Evolutionary conservation across 2,329 filamentous ascomycete species (phyloP).

Genomic region (Sodiomyces alkalinus): DNA sequence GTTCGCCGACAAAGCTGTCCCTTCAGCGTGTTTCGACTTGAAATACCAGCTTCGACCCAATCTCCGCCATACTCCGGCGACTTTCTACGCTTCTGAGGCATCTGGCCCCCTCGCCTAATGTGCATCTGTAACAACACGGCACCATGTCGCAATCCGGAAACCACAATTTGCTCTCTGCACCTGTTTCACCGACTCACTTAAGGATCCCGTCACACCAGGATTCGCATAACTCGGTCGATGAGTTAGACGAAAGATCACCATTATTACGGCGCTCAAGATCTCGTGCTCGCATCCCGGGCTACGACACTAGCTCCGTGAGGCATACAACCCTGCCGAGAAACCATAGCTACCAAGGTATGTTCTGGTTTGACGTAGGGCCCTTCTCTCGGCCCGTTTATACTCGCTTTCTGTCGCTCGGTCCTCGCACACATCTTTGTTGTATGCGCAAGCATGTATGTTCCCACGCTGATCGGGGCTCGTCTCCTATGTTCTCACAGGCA

Average conservation of each 20-base stretch:
- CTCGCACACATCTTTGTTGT: no score
- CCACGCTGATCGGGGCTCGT: neutral
- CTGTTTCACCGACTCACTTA: slow-evolving; percentile 4
- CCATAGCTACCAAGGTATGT: slow-evolving; percentile 28
- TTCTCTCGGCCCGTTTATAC: no score
- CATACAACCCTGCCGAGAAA: slow-evolving; percentile 17
- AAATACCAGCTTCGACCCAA: no score
- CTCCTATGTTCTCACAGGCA: slow-evolving; percentile 15
- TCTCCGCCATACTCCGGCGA: no score
- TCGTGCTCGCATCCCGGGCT: slow-evolving; percentile 21
- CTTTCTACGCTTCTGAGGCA: no score
- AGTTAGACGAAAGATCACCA: slow-evolving; percentile 27
- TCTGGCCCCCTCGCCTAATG: no score
- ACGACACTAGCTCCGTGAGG: slow-evolving; percentile 7
- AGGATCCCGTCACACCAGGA: slow-evolving; percentile 2
- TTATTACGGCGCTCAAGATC: slow-evolving; percentile 24
- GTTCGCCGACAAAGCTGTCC: no score
- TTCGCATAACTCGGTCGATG: slow-evolving; percentile 2
- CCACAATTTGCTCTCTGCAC: slow-evolving; percentile 7
- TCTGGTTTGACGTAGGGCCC: neutral
- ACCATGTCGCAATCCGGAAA: no score
- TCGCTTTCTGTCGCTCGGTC: no score
- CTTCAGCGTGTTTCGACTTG: no score
- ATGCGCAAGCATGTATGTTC: no score
- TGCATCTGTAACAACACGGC: no score